These are phyloP conservation scores for Lactifluus piperatus DNA, from an alignment of 768 basidiomycete genomes.

Conservation along the genomic window DNA sequence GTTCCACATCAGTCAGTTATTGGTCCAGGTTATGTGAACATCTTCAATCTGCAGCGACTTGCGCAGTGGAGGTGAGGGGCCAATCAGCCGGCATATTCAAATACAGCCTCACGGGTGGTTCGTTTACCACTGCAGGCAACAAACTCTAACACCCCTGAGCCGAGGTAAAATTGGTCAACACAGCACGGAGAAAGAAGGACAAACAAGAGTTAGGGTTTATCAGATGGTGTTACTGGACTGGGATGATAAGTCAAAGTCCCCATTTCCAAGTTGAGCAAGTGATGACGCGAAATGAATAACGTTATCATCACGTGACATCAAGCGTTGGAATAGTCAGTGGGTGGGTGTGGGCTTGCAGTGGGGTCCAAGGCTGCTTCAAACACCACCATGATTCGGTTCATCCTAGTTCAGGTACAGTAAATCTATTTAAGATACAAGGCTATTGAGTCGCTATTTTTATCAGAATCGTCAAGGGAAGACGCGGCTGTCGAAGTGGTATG, in stretches of 20 bases:
- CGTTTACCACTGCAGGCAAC: background rate
- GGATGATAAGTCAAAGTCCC: no score
- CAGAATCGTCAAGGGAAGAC: conserved; percentile 99
- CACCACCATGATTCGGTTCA: conserved; percentile 83
- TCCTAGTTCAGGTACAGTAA: conserved; percentile 77
- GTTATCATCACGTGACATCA: background rate
- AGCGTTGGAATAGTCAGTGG: background rate
- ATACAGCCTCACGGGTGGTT: background rate
- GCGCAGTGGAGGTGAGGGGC: no score
- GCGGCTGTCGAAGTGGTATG: conserved; percentile 96
- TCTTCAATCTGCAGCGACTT: background rate
- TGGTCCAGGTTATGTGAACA: background rate
- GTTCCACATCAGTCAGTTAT: background rate
- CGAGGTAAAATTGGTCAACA: no score
- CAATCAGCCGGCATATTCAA: background rate
- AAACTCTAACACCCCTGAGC: background rate
- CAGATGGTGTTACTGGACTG: no score
- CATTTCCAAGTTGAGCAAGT: background rate
- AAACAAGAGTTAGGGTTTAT: no score
- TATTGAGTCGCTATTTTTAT: background rate
- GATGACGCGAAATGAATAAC: background rate
- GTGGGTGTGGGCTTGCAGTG: no score
- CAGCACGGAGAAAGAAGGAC: no score
- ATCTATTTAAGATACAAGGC: background rate
- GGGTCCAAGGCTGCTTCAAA: background rate